These are phyloP conservation scores for Volutella citrinella DNA, from an alignment of 2,329 filamentous ascomycete species.

Conservation along the genomic window DNA sequence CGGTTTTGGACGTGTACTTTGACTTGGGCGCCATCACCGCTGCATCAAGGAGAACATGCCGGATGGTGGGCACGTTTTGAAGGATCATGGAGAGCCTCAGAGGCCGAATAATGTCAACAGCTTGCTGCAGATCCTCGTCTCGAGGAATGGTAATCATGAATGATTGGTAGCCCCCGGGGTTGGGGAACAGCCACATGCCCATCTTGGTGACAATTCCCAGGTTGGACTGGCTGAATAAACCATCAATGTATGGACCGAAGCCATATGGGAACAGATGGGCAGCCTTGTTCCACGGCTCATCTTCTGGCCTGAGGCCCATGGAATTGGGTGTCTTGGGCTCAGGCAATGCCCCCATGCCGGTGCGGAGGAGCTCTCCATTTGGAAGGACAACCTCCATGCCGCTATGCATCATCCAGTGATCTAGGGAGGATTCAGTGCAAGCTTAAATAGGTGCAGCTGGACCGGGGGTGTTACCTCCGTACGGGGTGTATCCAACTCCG, in stretches of 20 bases:
- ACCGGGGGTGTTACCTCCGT: conserved; percentile 2
- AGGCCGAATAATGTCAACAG: conserved; percentile 18
- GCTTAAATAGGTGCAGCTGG: conserved; percentile 3
- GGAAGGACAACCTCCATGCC: conserved; percentile 11
- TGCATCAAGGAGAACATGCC: conserved; percentile 17
- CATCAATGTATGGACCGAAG: conserved; percentile 14
- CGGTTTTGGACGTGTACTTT: too few relatives aligned
- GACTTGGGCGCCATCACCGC: conserved; percentile 19
- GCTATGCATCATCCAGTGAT: conserved; percentile 6
- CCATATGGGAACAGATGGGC: conserved; percentile 11
- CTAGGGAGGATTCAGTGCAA: neutral
- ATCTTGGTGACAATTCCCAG: conserved; percentile 18
- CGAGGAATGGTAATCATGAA: conserved; percentile 18
- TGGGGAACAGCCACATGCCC: conserved; percentile 17
- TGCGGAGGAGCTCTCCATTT: conserved; percentile 6
- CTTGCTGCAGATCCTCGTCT: conserved; percentile 18
- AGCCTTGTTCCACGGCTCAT: conserved; percentile 5
- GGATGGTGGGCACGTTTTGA: conserved; percentile 18
- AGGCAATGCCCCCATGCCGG: conserved; percentile 9
- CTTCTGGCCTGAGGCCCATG: conserved; percentile 4
- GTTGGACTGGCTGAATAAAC: conserved; percentile 14
- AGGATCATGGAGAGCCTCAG: conserved; percentile 18
- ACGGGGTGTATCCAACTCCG: conserved; percentile 8
- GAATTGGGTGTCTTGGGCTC: conserved; percentile 2
- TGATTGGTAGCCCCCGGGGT: conserved; percentile 14